Conservation (phyloP, 306 rosid genomes). For the Dalbergia cultrata region DNA sequence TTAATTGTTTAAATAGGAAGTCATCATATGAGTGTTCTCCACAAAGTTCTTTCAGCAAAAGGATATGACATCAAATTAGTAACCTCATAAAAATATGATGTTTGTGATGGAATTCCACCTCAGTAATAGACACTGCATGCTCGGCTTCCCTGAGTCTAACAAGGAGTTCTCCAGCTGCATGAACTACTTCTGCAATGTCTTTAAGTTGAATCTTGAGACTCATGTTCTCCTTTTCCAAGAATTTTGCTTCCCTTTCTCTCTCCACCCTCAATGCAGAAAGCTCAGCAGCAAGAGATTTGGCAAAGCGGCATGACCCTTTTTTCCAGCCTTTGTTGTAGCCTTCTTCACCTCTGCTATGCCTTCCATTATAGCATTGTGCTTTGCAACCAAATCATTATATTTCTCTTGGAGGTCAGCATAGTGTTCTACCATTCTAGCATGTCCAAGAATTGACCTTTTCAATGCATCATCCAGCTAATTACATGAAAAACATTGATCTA, state of each 20-base stretch:
- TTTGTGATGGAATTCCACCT: constrained; percentile 60
- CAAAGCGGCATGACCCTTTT: constrained; percentile 87
- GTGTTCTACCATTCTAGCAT: constrained; percentile 92
- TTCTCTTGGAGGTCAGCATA: constrained; percentile 93
- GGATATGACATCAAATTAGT: neutral
- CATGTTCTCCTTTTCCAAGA: constrained; percentile 81
- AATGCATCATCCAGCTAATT: constrained; percentile 88
- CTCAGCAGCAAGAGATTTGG: constrained; percentile 88
- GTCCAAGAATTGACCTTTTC: constrained; percentile 85
- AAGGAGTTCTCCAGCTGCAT: constrained; percentile 97
- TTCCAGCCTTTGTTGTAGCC: constrained; percentile 86
- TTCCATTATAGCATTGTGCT: constrained; percentile 86
- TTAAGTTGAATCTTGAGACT: constrained; percentile 87
- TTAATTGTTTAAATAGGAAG: too few relatives aligned
- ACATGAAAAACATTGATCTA: too few relatives aligned
- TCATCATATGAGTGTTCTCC: too few relatives aligned
- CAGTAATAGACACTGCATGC: constrained; percentile 73
- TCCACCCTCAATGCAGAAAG: constrained; percentile 89
- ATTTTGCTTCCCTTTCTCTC: constrained; percentile 89
- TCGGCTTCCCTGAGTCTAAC: constrained; percentile 96
- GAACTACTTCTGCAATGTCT: constrained; percentile 99
- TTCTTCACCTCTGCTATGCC: constrained; percentile 93
- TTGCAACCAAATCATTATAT: constrained; percentile 75
- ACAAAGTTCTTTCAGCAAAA: constrained; percentile 7
- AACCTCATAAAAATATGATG: neutral